Base-by-base conservation (phyloP, 345 rosid species). In the Brassica carinata region DNA sequence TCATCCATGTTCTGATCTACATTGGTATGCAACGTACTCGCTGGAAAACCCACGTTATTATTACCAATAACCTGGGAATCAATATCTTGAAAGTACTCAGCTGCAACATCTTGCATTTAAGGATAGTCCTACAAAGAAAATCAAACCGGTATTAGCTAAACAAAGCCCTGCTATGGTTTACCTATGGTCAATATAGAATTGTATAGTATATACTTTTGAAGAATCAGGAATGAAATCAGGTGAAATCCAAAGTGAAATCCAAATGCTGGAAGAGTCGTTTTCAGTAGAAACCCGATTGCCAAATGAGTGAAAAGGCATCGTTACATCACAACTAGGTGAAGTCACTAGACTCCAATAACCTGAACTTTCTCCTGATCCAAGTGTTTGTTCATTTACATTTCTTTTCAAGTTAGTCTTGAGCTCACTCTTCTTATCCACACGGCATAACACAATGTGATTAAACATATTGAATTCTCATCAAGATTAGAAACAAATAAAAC, bases 161-260 rank as follows among this genome's bases (percentile, higher is more conserved):
- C 8, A 7, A 40, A 43, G 9, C 11, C 1, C 1, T 10, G 7
- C 69, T 62, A 2, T 0, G 30, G 55, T 8, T 64, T 18, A 64
- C 6, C 17, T 58, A 13, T 64, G 1, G 70, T 48, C 55, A 67
- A 51, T 3, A 5, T 5, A 38, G 3, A 19, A 36, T 3, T 53
- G 5, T 62, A 27, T 62, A 34, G 31, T 8, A n/a, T 51, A 8
- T 84, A 92, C 97, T 92, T 89, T 94, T 15, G 97, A 91, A 77
- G 98, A 90, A 69, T 92, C 97, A 13, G 90, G 92, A 77, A 94
- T 90, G 15, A 89, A 81, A 8, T 90, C 97, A 62, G 92, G 93
- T 14, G 94, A 89, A 77, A 91, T 85, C 94, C 92, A 90, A 67
- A 85, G 93, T 14, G 94, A 89, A 77, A 91, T 85, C 94, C 92